Conservation (phyloP, 257 asterid genomes). For the Petunia axillaris region DNA sequence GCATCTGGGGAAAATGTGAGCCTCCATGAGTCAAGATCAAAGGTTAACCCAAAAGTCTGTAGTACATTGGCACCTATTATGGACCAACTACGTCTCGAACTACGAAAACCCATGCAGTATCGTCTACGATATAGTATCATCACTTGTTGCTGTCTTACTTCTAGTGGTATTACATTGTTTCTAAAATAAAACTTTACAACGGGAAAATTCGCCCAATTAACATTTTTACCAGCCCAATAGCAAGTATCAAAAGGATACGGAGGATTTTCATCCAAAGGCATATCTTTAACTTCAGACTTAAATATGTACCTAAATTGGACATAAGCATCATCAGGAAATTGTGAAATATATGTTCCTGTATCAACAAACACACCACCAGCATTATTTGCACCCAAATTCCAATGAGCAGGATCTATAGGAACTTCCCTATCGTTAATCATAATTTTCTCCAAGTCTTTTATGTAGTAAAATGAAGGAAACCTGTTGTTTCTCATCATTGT, state of each 20-base stretch:
- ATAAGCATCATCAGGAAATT: slow-evolving; percentile 9
- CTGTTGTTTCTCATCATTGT: background rate
- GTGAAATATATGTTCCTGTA: background rate
- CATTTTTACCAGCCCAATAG: background rate
- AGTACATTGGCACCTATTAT: background rate
- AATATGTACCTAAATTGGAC: background rate
- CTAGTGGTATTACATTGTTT: background rate
- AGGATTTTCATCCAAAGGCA: background rate
- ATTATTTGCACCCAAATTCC: background rate
- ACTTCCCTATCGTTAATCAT: background rate
- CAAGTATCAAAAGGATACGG: background rate
- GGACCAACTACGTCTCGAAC: background rate
- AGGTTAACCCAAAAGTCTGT: slow-evolving; percentile 19
- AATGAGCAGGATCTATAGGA: slow-evolving; percentile 9
- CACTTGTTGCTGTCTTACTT: background rate
- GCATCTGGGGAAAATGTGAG: slow-evolving; percentile 8
- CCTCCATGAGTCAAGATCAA: background rate
- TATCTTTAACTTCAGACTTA: slow-evolving; percentile 13
- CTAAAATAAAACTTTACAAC: background rate
- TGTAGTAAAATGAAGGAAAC: background rate
- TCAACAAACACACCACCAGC: slow-evolving; percentile 1
- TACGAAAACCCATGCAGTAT: slow-evolving; percentile 5
- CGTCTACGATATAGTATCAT: background rate
- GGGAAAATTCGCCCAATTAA: background rate
- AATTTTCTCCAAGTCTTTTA: background rate